Evolutionary conservation across 2,329 filamentous ascomycete genomes (phyloP).

Genomic region (Penicillium sp.): DNA sequence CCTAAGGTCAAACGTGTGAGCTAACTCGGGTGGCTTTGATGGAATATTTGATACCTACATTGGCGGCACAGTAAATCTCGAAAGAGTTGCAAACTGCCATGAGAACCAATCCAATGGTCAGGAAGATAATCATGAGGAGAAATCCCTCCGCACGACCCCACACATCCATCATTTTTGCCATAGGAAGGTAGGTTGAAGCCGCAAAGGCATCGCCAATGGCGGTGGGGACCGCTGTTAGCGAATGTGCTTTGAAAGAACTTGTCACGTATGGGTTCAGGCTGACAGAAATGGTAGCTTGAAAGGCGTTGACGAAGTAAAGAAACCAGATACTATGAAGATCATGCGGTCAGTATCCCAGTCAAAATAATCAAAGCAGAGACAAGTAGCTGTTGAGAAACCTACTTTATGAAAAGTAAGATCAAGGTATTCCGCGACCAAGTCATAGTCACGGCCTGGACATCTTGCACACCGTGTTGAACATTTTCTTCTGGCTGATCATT

Average conservation of each 20-base stretch:
- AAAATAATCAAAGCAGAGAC: neutral
- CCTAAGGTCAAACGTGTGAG: slow-evolving; percentile 31
- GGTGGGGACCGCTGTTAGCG: slow-evolving; percentile 58
- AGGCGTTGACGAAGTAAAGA: slow-evolving; percentile 48
- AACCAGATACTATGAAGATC: slow-evolving; percentile 44
- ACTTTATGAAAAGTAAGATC: slow-evolving; percentile 45
- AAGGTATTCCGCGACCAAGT: slow-evolving; percentile 49
- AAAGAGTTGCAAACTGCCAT: slow-evolving; percentile 65
- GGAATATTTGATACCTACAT: slow-evolving; percentile 32
- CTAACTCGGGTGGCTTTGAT: no score
- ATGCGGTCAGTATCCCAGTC: neutral
- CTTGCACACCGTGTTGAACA: slow-evolving; percentile 44
- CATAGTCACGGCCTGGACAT: slow-evolving; percentile 51
- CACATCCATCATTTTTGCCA: slow-evolving; percentile 66
- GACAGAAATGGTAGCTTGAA: slow-evolving; percentile 44
- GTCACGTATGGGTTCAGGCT: slow-evolving; percentile 56
- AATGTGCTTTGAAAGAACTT: slow-evolving; percentile 58
- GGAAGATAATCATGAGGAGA: slow-evolving; percentile 51
- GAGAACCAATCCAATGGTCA: slow-evolving; percentile 59
- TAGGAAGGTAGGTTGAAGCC: slow-evolving; percentile 62
- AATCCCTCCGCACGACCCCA: slow-evolving; percentile 66
- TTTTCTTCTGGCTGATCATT: slow-evolving; percentile 10
- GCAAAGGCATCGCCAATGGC: slow-evolving; percentile 61
- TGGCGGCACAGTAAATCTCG: slow-evolving; percentile 65
- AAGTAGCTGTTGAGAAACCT: slow-evolving; percentile 14